Evolutionary conservation across 1,284 basidiomycete genomes (phyloP).

Genomic region (Microbotryum scabiosae): DNA sequence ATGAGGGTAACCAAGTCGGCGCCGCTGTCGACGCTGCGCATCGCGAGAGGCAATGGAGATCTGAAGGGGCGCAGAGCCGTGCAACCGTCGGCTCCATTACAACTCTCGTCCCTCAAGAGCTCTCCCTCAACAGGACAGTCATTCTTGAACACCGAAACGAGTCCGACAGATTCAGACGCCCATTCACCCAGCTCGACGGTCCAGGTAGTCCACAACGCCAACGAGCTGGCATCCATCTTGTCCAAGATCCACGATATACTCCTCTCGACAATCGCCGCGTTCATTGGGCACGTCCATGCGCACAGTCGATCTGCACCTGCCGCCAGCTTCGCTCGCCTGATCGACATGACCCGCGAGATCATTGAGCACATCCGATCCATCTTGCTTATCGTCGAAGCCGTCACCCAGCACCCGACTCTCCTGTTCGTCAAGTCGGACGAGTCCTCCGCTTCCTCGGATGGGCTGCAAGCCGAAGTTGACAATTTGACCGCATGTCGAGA

Average conservation of each 20-base stretch:
- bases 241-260: conserved; percentile 69
- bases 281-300: conserved; percentile 92
- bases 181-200: neutral
- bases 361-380: conserved; percentile 87
- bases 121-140: too few relatives aligned
- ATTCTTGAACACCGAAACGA: too few relatives aligned
- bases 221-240: conserved; percentile 60
- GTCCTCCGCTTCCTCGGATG: neutral
- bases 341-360: conserved; percentile 85
- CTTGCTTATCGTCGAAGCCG: conserved; percentile 83
- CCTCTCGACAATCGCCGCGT: conserved; percentile 86
- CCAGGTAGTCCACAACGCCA: conserved; percentile 41
- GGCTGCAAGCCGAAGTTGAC: conserved; percentile 42
- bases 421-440: neutral
- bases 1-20: too few relatives aligned
- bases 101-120: too few relatives aligned
- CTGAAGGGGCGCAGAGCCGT: too few relatives aligned
- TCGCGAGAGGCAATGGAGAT: too few relatives aligned
- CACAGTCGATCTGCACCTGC: conserved; percentile 78
- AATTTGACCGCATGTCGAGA: conserved; percentile 65
- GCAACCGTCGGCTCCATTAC: too few relatives aligned
- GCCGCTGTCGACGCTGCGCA: too few relatives aligned
- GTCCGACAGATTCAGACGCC: too few relatives aligned
- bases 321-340: conserved; percentile 81
- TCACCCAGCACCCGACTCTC: conserved; percentile 49